Conservation (phyloP, 2,329 filamentous ascomycete species). For the Orbilia ellipsospora region DNA sequence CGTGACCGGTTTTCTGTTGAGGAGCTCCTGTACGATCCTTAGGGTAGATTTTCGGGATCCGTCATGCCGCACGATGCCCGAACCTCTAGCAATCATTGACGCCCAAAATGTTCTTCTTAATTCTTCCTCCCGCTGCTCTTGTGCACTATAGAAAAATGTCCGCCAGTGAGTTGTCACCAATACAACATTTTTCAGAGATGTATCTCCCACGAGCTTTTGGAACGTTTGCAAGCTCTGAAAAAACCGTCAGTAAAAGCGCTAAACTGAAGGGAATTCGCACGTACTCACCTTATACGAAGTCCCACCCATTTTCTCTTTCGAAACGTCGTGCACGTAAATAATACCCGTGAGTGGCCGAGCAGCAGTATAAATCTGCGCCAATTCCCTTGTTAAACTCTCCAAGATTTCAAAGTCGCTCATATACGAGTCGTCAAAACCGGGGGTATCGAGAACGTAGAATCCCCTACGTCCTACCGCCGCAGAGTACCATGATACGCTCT, state of each 20-base stretch:
- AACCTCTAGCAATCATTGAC: constrained; percentile 35
- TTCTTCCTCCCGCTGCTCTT: constrained; percentile 33
- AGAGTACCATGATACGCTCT: constrained; percentile 46
- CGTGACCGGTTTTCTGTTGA: constrained; percentile 35
- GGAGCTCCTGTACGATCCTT: constrained; percentile 31
- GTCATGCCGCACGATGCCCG: constrained; percentile 39
- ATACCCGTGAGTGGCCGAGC: constrained; percentile 39
- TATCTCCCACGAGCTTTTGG: constrained; percentile 47
- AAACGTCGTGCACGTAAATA: constrained; percentile 50
- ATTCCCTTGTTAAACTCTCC: constrained; percentile 38
- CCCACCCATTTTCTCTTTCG: constrained; percentile 51
- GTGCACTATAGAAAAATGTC: constrained; percentile 33
- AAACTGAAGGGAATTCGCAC: neutral
- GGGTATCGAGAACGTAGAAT: constrained; percentile 56
- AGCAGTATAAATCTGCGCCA: constrained; percentile 33
- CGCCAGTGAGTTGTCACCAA: constrained; percentile 49
- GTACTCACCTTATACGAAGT: constrained; percentile 39
- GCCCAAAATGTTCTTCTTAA: constrained; percentile 47
- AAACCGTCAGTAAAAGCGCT: neutral
- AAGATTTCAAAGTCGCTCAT: constrained; percentile 56
- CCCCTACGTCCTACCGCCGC: constrained; percentile 26
- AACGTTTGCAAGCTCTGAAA: constrained; percentile 43
- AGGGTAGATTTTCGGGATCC: constrained; percentile 38
- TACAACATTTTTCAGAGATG: constrained; percentile 39
- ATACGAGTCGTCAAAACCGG: constrained; percentile 57